Percentiles rank a stretch among this genome's conserved stretches.
These are phyloP conservation scores for Clarireedia sp. DNA, from an alignment of 2,329 filamentous ascomycete genomes.

Conservation along the genomic window DNA sequence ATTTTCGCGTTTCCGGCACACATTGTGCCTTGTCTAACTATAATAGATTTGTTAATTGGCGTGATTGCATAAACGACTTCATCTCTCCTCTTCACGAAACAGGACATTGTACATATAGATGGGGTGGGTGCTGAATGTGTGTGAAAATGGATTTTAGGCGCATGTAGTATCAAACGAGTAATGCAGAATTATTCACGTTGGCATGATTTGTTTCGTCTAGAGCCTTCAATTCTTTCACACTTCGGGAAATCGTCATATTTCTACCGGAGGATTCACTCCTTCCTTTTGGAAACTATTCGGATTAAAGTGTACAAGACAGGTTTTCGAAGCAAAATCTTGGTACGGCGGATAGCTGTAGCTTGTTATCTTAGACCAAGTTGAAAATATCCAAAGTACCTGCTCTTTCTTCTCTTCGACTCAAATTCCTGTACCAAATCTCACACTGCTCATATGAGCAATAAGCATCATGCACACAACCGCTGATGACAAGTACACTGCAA, in stretches of 20 bases:
- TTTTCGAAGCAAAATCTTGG: too few relatives aligned
- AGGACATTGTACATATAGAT: conserved; percentile 29
- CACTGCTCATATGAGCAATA: too few relatives aligned
- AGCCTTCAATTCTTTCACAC: background rate
- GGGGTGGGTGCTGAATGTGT: conserved; percentile 9
- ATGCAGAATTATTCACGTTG: conserved; percentile 13
- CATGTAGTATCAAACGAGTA: conserved; percentile 19
- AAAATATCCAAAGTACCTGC: too few relatives aligned
- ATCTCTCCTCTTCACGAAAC: conserved; percentile 29
- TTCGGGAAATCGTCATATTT: too few relatives aligned
- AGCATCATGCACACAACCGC: background rate
- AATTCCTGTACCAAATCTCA: too few relatives aligned
- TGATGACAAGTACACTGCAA: background rate
- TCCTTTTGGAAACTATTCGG: too few relatives aligned
- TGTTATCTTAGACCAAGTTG: too few relatives aligned
- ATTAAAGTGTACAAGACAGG: too few relatives aligned
- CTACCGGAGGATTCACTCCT: too few relatives aligned
- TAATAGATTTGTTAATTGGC: conserved; percentile 27
- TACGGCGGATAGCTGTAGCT: too few relatives aligned
- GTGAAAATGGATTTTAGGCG: conserved; percentile 19
- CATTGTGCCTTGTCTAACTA: conserved; percentile 25
- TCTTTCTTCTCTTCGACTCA: too few relatives aligned
- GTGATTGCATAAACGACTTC: conserved; percentile 30
- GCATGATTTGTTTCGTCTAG: background rate
- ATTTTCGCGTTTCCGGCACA: conserved; percentile 25